Base-by-base conservation (phyloP, 371 early-diverging fungal species). In the Actinomortierella ambigua region DNA sequence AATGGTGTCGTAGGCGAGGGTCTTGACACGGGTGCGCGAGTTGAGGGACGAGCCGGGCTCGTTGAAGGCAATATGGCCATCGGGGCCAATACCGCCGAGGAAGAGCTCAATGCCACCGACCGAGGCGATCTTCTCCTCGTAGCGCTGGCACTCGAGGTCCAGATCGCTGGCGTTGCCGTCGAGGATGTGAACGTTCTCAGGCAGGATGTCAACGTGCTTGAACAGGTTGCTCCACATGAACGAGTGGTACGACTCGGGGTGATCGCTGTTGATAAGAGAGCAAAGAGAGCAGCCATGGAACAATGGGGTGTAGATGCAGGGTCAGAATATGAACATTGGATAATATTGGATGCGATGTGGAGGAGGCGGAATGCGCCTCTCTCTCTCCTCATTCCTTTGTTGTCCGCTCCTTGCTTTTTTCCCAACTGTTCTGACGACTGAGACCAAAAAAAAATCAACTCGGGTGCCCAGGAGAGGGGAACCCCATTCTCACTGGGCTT, bases 61-160 rank as follows among this genome's bases (percentile, higher is more conserved):
- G 64, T 94, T 94, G 65, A 94, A 94, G 13, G 95, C 95, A 71
- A 94, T 93, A 66, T 94, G 95, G 39, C 95, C 95, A 71, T 94
- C 95, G 2, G 95, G 94, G 7, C 95, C 95, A 55, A 93, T 92
- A 61, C 90, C 93, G 34, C 92, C 88, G 55, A 92, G 66, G 71
- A 92, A 93, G 41, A 92, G 81, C 76, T 93, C 95, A 47, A 94
- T 90, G 15, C 95, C 95, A 47, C 95, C 95, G 23, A 85, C 83
- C 4, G 81, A 79, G 14, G 81, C 81, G 48, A 94, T 94, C 68
- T 85, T 88, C 47, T 88, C 90, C 69, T 94, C 95, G 55, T 86
- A 94, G 26, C 84, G 81, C 59, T 80, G 77, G 71, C 95, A 94
- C 70, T 93, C 94, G 34, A 80, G 84, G 47, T 92, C 90, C 55